These are phyloP conservation scores for Choricystis sp. DNA, from an alignment of 139 green algal genomes.

Conservation along the genomic window DNA sequence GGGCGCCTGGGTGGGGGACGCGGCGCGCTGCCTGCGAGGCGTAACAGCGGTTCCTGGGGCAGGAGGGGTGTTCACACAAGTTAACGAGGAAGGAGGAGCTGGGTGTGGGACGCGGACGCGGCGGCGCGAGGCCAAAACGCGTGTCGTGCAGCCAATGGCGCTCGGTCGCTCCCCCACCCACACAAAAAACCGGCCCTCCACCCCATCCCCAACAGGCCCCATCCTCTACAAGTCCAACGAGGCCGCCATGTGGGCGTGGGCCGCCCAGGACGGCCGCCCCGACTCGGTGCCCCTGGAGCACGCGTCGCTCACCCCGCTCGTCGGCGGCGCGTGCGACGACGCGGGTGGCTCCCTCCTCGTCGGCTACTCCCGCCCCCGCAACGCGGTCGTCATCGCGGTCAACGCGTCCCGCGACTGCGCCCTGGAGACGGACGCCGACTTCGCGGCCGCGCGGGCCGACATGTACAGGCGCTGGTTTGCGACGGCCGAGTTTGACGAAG, in stretches of 20 bases:
- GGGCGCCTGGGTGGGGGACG: no score
- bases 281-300: not conserved
- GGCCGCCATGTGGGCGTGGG: not conserved
- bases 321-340: no score
- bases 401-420: not conserved
- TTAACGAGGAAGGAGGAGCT: no score
- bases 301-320: not conserved
- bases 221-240: not conserved
- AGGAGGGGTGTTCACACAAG: no score
- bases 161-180: no score
- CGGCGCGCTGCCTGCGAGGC: no score
- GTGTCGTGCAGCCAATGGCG: no score
- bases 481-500: not conserved
- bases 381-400: not conserved
- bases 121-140: no score
- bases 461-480: not conserved
- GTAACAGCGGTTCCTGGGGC: no score
- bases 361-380: not conserved
- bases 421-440: not conserved
- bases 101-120: no score
- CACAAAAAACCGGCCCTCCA: not conserved
- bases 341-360: not conserved
- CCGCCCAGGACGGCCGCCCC: not conserved
- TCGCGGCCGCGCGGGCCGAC: no score
- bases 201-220: no score